phyloP scores from a whole-genome alignment of 345 rosid genomes.

The Cardamine chenopodiifolia region DNA sequence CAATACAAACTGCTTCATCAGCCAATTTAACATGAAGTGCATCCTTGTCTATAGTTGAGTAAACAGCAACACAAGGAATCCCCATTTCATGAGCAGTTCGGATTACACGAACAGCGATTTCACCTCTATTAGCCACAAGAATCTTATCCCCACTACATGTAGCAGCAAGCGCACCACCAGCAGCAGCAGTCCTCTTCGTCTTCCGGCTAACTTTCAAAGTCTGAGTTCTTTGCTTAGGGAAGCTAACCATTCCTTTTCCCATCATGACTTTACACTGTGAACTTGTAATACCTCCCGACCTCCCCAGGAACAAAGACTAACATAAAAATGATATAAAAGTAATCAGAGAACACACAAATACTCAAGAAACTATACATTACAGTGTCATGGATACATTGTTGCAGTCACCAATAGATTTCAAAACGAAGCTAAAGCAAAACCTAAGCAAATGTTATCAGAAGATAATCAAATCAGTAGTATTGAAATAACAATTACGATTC shows the following conservation, averaged over 20 bases:
- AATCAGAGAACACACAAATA: neutral
- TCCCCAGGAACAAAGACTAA: slow-evolving; percentile 35
- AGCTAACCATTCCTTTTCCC: slow-evolving; percentile 52
- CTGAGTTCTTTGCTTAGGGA: slow-evolving; percentile 54
- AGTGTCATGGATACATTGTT: neutral
- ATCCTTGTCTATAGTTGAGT: slow-evolving; percentile 93
- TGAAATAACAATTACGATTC: neutral
- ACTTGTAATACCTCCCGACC: slow-evolving; percentile 51
- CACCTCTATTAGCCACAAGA: slow-evolving; percentile 94
- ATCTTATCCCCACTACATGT: slow-evolving; percentile 76
- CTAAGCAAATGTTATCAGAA: neutral
- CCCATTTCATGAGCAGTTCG: slow-evolving; percentile 97
- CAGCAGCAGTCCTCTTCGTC: slow-evolving; percentile 49
- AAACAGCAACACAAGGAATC: slow-evolving; percentile 97
- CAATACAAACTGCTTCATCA: slow-evolving; percentile 94
- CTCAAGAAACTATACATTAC: neutral
- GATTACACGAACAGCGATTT: slow-evolving; percentile 93
- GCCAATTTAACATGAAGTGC: slow-evolving; percentile 96
- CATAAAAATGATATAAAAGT: neutral
- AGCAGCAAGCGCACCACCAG: slow-evolving; percentile 61
- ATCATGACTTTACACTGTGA: slow-evolving; percentile 68
- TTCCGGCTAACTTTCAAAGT: slow-evolving; percentile 43
- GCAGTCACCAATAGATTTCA: neutral
- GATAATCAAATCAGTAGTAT: neutral
- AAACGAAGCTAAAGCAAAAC: neutral